Base-by-base conservation (phyloP, 1,284 basidiomycete species). In the Puccinia polysora region DNA sequence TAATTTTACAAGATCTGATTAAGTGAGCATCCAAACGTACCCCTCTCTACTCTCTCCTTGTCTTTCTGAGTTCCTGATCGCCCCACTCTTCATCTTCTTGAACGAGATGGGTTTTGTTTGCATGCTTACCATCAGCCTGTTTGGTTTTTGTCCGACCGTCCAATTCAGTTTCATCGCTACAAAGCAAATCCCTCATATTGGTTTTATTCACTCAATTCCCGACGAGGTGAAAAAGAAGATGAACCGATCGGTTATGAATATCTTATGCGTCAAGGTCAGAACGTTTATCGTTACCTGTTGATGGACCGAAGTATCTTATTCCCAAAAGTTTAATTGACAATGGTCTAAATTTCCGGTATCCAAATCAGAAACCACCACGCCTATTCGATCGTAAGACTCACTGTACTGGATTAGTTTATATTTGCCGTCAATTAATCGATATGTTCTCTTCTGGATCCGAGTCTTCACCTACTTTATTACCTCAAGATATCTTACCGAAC, bases 1-100 rank as follows among this genome's bases (percentile, higher is more conserved):
- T 69, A 28, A 69, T 69, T 32, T 49, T 69, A 36, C 67, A 69
- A 50, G 67, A 69, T 47, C 40, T 69, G 8, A 60, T 69, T 56
- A 69, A 69, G 67, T 69, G 20, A 30, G 53, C 40, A 7, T 36
- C 45, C 34, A 18, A 1, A n/a, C 14, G 15, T 23, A 7, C 4
- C 20, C 18, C 38, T 43, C 20, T 25, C 14, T 5, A 7, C 18
- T 43, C 4, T 5, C 52, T 14, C 0, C 18, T 23, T 43, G n/a
- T 6, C 36, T 28, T 8, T 58, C n/a, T 34, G 7, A 50, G 49
- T 10, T 43, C 18, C 40, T 43, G 8, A 43, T 43, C 8, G 18
- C 40, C 40, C 40, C 40, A 43, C 18, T 18, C n/a, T n/a, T n/a
- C n/a, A n/a, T n/a, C n/a, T n/a, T n/a, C n/a, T n/a, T n/a, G n/a